phyloP scores from a whole-genome alignment of 2,329 filamentous ascomycete species.

The Pyrenochaeta sp. region DNA sequence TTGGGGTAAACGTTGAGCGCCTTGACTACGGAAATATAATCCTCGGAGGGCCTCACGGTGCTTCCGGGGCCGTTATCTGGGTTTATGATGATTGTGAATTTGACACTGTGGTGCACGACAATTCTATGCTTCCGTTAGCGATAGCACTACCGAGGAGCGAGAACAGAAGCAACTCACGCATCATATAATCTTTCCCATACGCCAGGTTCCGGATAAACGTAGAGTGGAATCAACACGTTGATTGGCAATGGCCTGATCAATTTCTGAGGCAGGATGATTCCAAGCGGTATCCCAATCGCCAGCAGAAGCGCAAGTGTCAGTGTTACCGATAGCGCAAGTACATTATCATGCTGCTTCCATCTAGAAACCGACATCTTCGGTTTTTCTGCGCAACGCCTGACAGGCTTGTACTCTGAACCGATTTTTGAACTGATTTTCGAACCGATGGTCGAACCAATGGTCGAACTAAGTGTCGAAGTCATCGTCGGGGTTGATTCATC shows the following conservation, averaged over 20 bases:
- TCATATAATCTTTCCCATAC: constrained; percentile 46
- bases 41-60: constrained; percentile 49
- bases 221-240: constrained; percentile 58
- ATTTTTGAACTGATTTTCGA: too few species aligned
- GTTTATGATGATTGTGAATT: constrained; percentile 62
- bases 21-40: constrained; percentile 54
- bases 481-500: neutral
- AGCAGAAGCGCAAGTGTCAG: constrained; percentile 28
- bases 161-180: constrained; percentile 19
- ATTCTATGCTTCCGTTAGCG: constrained; percentile 14
- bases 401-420: neutral
- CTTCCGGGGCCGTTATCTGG: constrained; percentile 56
- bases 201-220: constrained; percentile 55
- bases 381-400: neutral
- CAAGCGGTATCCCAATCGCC: constrained; percentile 28
- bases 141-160: neutral
- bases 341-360: constrained; percentile 18
- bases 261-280: constrained; percentile 30
- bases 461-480: too few species aligned
- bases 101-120: constrained; percentile 45
- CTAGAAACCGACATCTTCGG: neutral
- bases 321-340: constrained; percentile 28
- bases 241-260: constrained; percentile 30
- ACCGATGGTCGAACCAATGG: too few species aligned
- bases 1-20: constrained; percentile 54